Percentiles rank a stretch among this genome's conserved stretches.
Evolutionary conservation across 164 flowering plant genomes (phyloP).

Genomic region (Aristolochia fimbriata): DNA sequence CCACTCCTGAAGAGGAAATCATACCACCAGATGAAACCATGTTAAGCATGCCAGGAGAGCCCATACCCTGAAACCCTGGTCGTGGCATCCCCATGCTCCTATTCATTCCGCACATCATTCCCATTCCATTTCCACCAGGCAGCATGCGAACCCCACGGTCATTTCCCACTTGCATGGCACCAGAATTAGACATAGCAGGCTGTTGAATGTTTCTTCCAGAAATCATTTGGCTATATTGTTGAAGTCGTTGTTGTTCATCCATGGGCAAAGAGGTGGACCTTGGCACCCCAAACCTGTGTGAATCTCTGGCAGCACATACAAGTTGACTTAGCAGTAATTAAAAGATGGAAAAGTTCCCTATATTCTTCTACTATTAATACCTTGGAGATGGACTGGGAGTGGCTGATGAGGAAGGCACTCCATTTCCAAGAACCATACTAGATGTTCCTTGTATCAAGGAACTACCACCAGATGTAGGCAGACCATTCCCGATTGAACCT

Average conservation of each 20-base stretch:
- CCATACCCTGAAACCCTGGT: slow-evolving; percentile 71
- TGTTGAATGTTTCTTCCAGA: slow-evolving; percentile 58
- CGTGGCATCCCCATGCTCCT: slow-evolving; percentile 65
- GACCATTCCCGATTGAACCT: slow-evolving; percentile 34
- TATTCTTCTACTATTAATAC: slow-evolving; percentile 21
- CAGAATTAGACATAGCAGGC: slow-evolving; percentile 41
- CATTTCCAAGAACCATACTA: slow-evolving; percentile 41
- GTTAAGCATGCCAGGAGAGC: slow-evolving; percentile 48
- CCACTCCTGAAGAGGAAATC: slow-evolving; percentile 49
- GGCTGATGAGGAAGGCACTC: slow-evolving; percentile 47
- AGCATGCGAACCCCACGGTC: slow-evolving; percentile 60
- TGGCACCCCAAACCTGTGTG: slow-evolving; percentile 43
- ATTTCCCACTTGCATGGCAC: slow-evolving; percentile 32
- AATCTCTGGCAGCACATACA: slow-evolving; percentile 33
- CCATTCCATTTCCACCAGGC: slow-evolving; percentile 60
- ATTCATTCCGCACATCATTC: slow-evolving; percentile 50
- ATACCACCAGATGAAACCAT: slow-evolving; percentile 46
- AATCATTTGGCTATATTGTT: slow-evolving; percentile 56
- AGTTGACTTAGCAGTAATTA: slow-evolving; percentile 4
- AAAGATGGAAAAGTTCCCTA: background rate
- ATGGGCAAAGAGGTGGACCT: slow-evolving; percentile 44
- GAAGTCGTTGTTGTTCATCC: slow-evolving; percentile 79
- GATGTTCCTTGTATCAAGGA: slow-evolving; percentile 52
- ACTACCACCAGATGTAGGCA: slow-evolving; percentile 47
- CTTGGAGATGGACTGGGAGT: slow-evolving; percentile 40